Conservation (phyloP, 2,329 filamentous ascomycete species). For the Aaosphaeria arxii region DNA sequence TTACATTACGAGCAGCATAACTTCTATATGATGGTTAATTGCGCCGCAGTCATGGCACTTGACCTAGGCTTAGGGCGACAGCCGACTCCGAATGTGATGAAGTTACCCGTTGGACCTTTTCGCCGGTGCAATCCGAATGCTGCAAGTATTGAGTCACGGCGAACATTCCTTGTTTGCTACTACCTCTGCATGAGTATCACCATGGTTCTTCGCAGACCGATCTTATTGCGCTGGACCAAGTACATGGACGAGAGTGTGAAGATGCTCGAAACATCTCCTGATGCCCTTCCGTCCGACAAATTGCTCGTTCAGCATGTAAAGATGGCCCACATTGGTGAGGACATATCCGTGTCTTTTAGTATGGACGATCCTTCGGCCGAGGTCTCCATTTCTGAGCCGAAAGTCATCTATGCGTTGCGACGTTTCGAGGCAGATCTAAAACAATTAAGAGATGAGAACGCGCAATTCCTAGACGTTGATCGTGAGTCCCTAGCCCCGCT, state of each 20-base stretch:
- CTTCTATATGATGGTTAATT: slow-evolving; percentile 83
- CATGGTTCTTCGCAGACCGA: slow-evolving; percentile 57
- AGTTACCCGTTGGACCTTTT: slow-evolving; percentile 31
- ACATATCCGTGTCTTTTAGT: slow-evolving; percentile 54
- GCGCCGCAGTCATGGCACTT: slow-evolving; percentile 76
- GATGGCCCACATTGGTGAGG: slow-evolving; percentile 57
- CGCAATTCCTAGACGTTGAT: slow-evolving; percentile 38
- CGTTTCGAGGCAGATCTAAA: slow-evolving; percentile 53
- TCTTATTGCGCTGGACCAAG: slow-evolving; percentile 59
- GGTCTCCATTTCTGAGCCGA: slow-evolving; percentile 53
- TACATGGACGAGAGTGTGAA: slow-evolving; percentile 63
- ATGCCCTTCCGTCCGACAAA: slow-evolving; percentile 56
- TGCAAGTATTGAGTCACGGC: slow-evolving; percentile 55
- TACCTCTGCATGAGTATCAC: slow-evolving; percentile 57
- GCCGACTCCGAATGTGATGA: slow-evolving; percentile 42
- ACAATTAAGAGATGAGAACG: slow-evolving; percentile 28
- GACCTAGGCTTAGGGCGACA: slow-evolving; percentile 73
- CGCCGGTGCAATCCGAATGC: slow-evolving; percentile 41
- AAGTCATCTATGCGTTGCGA: slow-evolving; percentile 54
- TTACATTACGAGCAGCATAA: slow-evolving; percentile 83
- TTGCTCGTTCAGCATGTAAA: slow-evolving; percentile 57
- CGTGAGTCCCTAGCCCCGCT: slow-evolving; percentile 19
- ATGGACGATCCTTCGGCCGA: slow-evolving; percentile 54
- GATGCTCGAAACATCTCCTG: slow-evolving; percentile 54
- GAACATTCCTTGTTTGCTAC: slow-evolving; percentile 61